phyloP scores from a whole-genome alignment of 2,329 filamentous ascomycete species.

The Uncinocarpus reesii region DNA sequence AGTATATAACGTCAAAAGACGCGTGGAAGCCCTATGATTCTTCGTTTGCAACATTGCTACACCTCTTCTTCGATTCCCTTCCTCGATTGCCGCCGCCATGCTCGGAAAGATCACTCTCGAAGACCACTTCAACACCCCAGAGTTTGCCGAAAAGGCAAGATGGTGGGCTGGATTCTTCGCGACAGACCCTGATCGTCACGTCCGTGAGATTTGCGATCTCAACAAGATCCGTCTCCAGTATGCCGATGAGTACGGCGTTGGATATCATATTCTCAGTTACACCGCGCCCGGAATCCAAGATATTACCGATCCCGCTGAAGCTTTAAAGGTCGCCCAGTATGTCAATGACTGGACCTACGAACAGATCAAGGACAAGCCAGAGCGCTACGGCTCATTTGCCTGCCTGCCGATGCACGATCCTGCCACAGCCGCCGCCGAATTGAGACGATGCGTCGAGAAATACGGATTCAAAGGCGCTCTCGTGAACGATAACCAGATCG shows the following conservation, averaged over 20 bases:
- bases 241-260: slow-evolving; percentile 39
- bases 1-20: neutral
- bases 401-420: slow-evolving; percentile 35
- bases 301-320: slow-evolving; percentile 37
- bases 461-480: slow-evolving; percentile 54
- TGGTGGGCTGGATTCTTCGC: slow-evolving; percentile 55
- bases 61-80: neutral
- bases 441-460: slow-evolving; percentile 43
- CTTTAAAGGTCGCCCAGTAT: slow-evolving; percentile 36
- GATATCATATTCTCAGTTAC: slow-evolving; percentile 41
- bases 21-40: neutral
- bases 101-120: slow-evolving; percentile 53
- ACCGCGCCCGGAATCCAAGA: slow-evolving; percentile 43
- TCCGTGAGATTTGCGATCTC: slow-evolving; percentile 45
- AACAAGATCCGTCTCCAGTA: slow-evolving; percentile 35
- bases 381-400: slow-evolving; percentile 39
- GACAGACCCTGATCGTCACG: slow-evolving; percentile 49
- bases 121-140: slow-evolving; percentile 52
- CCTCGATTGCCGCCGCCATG: slow-evolving; percentile 30
- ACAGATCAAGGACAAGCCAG: slow-evolving; percentile 33
- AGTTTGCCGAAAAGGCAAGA: slow-evolving; percentile 47
- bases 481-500: slow-evolving; percentile 52
- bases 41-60: too few species aligned
- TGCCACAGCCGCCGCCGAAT: slow-evolving; percentile 31
- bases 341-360: slow-evolving; percentile 41